A percentile compares a stretch with the other conserved stretches of the same genome.
Evolutionary conservation across 805 yeast genomes (phyloP).

Genomic region (Suhomyces faveliae): DNA sequence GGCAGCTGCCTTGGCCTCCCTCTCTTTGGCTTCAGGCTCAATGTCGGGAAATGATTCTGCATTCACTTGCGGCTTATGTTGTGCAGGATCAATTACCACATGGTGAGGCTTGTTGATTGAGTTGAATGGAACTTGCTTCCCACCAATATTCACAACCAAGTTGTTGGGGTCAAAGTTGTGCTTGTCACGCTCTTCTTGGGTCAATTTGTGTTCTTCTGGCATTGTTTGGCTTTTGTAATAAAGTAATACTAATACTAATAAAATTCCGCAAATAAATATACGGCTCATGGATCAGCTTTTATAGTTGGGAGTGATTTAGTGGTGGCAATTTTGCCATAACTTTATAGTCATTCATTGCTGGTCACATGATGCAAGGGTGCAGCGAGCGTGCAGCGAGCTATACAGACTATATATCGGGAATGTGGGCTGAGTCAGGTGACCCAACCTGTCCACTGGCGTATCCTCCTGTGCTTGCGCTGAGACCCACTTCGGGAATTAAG

Average conservation of each 20-base stretch:
- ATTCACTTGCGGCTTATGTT: conserved; percentile 23
- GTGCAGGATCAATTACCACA: conserved; percentile 23
- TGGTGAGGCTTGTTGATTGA: conserved; percentile 40
- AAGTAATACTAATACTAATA: conserved; percentile 5
- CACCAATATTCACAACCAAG: conserved; percentile 32
- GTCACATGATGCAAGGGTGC: not conserved
- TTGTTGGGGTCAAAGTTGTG: conserved; percentile 19
- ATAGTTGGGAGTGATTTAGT: conserved; percentile 2
- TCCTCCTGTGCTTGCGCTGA: conserved; percentile 42
- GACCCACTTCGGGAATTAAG: conserved; percentile 48
- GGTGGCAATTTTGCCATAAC: not conserved
- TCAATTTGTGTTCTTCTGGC: conserved; percentile 1
- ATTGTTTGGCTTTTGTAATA: conserved; percentile 6
- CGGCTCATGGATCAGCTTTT: conserved; percentile 1
- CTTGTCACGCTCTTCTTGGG: conserved; percentile 9
- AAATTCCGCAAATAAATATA: not conserved
- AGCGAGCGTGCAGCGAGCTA: not conserved
- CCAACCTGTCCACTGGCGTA: conserved; percentile 21
- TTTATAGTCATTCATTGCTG: conserved; percentile 3
- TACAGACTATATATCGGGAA: conserved; percentile 1
- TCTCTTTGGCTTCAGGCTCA: conserved; percentile 31
- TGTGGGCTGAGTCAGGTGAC: conserved; percentile 5
- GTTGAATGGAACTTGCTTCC: conserved; percentile 36
- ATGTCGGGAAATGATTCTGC: conserved; percentile 30
- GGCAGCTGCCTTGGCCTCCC: conserved; percentile 18